Base-by-base conservation (phyloP, 768 basidiomycete genomes). In the Pisolithus marmoratus region DNA sequence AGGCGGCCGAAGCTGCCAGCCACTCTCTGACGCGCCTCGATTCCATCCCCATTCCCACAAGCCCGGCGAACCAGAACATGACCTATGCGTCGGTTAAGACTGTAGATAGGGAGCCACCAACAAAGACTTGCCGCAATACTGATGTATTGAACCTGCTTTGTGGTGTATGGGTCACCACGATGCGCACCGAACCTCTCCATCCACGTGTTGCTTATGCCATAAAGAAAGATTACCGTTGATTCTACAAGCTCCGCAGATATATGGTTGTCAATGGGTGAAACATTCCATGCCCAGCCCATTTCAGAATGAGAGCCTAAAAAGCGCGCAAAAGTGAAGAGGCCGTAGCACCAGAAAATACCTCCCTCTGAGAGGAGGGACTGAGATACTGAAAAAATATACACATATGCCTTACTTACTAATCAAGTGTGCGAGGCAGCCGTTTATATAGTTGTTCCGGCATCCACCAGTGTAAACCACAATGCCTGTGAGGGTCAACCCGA, bases 211-310 rank as follows among this genome's bases (percentile, higher is more conserved):
- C 91, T 87, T 31, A 81, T 74, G 8, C 94, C 94, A 63, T 97
- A 98, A 0, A 83, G 31, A 70, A 94, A 94, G 60, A 97, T 94
- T 48, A 91, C 77, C 9, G 74, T 62, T 0, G 85, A 90, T 68
- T 93, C 90, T 52, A 84, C 75, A 49, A 90, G 85, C 65, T 92
- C 90, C 5, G 84, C 88, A 7, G 84, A 81, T 8, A 78, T 74
- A 42, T 71, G 71, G 22, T 71, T 69, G 20, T 72, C 71, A 4
- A 70, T 66, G 0, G 83, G 85, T 0, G 82, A 73, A 24, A 77
- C 72, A 64, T 98, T 98, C 94, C 94, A 98, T 15, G 95, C 90
- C 94, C 94, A 98, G 4, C 95, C 95, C 27, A 82, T 69, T 46
- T 90, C 83, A 22, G 90, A 79, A 66, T 85, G 93, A 5, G 90